Evolutionary conservation across 345 rosid genomes (phyloP), one percentile per base, ranked within the genome.

Genomic region (Aquilaria yunnanensis): DNA sequence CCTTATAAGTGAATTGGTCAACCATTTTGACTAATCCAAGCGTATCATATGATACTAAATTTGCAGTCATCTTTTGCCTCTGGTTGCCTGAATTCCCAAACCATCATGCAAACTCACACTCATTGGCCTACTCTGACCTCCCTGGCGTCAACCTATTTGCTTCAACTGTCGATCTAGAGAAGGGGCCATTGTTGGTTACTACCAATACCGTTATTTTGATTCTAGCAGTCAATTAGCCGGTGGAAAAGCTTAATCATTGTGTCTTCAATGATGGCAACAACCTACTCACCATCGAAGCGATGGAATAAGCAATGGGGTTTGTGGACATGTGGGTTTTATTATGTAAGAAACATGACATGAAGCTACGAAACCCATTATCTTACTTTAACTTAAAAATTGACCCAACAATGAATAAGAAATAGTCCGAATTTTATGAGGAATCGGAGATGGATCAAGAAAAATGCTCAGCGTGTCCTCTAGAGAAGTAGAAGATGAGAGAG

Each of bases 241-340:
- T 88, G 1, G 96, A 93, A 63, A 93, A 90, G 74, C 55, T 88
- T 3, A 71, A 88, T 0, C 90, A 97, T 64, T 93, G 90, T 58
- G 43, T 88, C 41, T 93, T 96, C 5, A 96, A 93, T 48, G 98
- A 93, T 37, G 96, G 98, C 10, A 97, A 92, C 0, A 96, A 97
- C 14, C 88, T 93, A 34, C 84, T 93, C 13, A 86, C 92, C 0
- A 90, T 93, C 29, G 98, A 93, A 76, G 97, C 96, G 2, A 88
- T 93, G 98, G 97, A 97, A 0, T 97, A 93, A 81, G 97, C 97
- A 11, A 89, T 90, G 1, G 88, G 95, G 73, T 93, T 90, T 56
- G 98, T 96, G 0, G 97, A 90, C 47, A 54, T 88, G 49, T 93
- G 97, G 98, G 90, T 93, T 29, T 97, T 97, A 0, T 93, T 93